Evolutionary conservation across 108 stramenopile species (phyloP), one percentile per base, ranked within the genome.

Genomic region (Pseudonitzschia pungens): DNA sequence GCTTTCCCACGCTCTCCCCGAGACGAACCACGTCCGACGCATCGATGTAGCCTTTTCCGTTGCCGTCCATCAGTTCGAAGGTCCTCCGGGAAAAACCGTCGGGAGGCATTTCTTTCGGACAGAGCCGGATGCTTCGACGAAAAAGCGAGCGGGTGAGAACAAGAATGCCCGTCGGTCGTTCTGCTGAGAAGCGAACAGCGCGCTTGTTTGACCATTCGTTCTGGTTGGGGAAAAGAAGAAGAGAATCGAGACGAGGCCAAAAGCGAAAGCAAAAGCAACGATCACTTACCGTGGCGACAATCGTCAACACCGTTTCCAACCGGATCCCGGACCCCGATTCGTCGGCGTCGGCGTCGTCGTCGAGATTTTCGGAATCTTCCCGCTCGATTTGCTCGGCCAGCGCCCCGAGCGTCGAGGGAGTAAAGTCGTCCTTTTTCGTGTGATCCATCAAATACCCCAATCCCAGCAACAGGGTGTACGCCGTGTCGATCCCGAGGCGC

Each of bases 381-480:
- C 22, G 42, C 50, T 50, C 66, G 66, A 62, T 62, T 62, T n/a
- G 32, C 40, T 20, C 40, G 0, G 60, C 36, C 11, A 14, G 0
- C 16, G 15, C 20, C 16, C 40, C n/a, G 0, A 62, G 60, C n/a
- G 36, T 33, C 12, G 33, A n/a, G 15, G 18, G 22, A 67, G 42
- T 48, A 48, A 67, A 67, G 3, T 50, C 45, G 43, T 44, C 44
- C 27, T 50, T 44, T 12, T 28, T 44, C 24, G 0, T 67, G 66
- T 67, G 50, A 48, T 67, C 44, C 22, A 18, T 11, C 0, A 67
- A 8, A 26, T 74, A 82, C 1, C 81, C 81, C 53, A 82, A 31
- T 43, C 76, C 81, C 22, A 82, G 42, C 33, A 63, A 77, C 3
- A 82, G 45, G 7, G 55, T 71, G 52, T 82, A 77, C 20, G 69